Evolutionary conservation across 306 rosid genomes (phyloP).

Genomic region (Cucumis melo): DNA sequence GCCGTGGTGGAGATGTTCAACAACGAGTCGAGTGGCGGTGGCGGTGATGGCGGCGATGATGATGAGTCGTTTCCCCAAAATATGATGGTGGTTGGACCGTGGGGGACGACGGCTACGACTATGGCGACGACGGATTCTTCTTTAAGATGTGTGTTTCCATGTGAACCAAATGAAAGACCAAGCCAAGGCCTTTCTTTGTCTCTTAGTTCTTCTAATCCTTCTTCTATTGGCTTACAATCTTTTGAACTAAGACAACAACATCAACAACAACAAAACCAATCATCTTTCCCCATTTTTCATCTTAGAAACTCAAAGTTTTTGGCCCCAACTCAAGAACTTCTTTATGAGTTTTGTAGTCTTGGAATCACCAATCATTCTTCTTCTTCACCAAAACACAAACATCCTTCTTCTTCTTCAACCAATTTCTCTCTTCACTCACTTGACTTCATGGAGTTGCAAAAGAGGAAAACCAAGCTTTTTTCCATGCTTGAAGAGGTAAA

Average conservation of each 20-base stretch:
- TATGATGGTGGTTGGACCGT: conserved; percentile 1
- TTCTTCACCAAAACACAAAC: conserved; percentile 21
- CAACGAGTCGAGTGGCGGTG: not conserved
- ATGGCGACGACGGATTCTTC: conserved; percentile 33
- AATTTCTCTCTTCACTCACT: conserved; percentile 43
- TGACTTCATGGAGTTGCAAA: conserved; percentile 78
- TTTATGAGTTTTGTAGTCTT: conserved; percentile 77
- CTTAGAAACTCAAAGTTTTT: conserved; percentile 56
- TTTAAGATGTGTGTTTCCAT: conserved; percentile 61
- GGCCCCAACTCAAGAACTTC: conserved; percentile 55
- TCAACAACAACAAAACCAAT: not conserved
- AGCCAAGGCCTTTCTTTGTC: conserved; percentile 94
- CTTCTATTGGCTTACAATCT: conserved; percentile 48
- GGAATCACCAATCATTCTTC: conserved; percentile 18
- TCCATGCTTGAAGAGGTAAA: conserved; percentile 91
- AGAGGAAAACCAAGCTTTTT: conserved; percentile 75
- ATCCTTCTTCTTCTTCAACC: conserved; percentile 23
- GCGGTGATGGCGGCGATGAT: not conserved
- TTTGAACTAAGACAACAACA: conserved; percentile 55
- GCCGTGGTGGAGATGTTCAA: conserved; percentile 37
- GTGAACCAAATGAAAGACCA: conserved; percentile 70
- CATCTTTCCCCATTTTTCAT: conserved; percentile 18
- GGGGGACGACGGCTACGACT: not conserved
- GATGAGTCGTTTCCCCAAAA: not conserved
- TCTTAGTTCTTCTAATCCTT: conserved; percentile 58